phyloP scores from a whole-genome alignment of 1,284 basidiomycete species.

The Leccinum fallax region DNA sequence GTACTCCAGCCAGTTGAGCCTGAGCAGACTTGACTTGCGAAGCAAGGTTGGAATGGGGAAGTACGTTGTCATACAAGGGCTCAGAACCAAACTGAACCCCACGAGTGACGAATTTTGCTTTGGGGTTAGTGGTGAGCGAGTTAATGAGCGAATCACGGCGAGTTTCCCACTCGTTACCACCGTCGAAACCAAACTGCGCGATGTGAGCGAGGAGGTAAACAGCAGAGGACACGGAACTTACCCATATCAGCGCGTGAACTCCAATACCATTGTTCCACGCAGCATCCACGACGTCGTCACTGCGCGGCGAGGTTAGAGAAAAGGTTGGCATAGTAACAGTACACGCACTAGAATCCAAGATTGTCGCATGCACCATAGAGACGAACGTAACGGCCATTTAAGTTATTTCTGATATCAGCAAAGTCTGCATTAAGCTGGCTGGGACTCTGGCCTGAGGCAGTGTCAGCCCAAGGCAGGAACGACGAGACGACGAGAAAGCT shows the following conservation, averaged over 20 bases:
- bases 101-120: conserved; percentile 68
- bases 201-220: conserved; percentile 5
- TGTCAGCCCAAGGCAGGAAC: neutral
- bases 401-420: conserved; percentile 57
- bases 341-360: conserved; percentile 62
- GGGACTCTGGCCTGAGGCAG: conserved; percentile 48
- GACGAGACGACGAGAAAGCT: conserved; percentile 22
- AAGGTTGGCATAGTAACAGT: neutral
- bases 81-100: conserved; percentile 76
- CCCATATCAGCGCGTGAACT: conserved; percentile 77
- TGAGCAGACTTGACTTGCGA: conserved; percentile 55
- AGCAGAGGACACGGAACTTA: conserved; percentile 32
- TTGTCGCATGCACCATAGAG: conserved; percentile 70
- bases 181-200: conserved; percentile 63
- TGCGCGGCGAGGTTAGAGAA: conserved; percentile 27
- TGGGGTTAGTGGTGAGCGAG: conserved; percentile 62
- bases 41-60: conserved; percentile 55
- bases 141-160: conserved; percentile 57
- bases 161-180: conserved; percentile 53
- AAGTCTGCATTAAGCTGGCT: conserved; percentile 60
- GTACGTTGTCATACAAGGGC: conserved; percentile 66
- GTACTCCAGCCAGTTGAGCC: conserved; percentile 49
- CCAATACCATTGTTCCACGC: conserved; percentile 72
- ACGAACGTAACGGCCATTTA: conserved; percentile 70
- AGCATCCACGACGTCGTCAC: conserved; percentile 70